Evolutionary conservation across 768 basidiomycete genomes (phyloP).

Genomic region (Leccinum variicolor): DNA sequence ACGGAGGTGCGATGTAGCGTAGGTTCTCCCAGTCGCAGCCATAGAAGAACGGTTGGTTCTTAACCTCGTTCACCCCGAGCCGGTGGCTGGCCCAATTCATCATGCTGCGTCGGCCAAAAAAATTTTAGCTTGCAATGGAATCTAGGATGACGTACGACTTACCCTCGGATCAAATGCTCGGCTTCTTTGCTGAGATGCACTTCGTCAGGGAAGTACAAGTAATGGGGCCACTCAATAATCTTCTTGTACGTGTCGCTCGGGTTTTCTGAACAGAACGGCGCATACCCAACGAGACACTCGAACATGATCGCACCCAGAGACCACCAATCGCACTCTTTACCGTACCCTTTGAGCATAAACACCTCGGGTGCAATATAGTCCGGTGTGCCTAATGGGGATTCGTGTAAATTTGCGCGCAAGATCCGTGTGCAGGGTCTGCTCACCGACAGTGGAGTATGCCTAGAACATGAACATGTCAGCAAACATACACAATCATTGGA

Average conservation of each 20-base stretch:
- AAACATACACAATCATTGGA: background rate
- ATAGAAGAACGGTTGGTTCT: slow-evolving; percentile 89
- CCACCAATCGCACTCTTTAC: slow-evolving; percentile 99
- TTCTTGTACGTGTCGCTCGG: slow-evolving; percentile 98
- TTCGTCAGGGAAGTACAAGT: slow-evolving; percentile 92
- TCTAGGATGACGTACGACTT: slow-evolving; percentile 19
- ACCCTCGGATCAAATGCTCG: slow-evolving; percentile 87
- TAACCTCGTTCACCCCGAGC: slow-evolving; percentile 81
- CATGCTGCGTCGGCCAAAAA: slow-evolving; percentile 48
- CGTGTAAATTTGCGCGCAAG: background rate
- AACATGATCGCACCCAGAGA: slow-evolving; percentile 98
- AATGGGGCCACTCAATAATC: slow-evolving; percentile 93
- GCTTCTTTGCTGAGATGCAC: slow-evolving; percentile 91
- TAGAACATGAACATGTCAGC: slow-evolving; percentile 28
- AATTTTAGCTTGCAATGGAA: slow-evolving; percentile 4
- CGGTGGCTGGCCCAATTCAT: slow-evolving; percentile 81
- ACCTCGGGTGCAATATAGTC: slow-evolving; percentile 93
- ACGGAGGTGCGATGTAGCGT: slow-evolving; percentile 92
- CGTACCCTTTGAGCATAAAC: slow-evolving; percentile 95
- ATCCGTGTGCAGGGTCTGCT: slow-evolving; percentile 6
- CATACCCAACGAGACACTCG: slow-evolving; percentile 96
- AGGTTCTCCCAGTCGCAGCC: slow-evolving; percentile 94
- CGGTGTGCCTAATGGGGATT: slow-evolving; percentile 27
- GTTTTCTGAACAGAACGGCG: slow-evolving; percentile 96
- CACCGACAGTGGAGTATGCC: slow-evolving; percentile 90